Percentiles rank a stretch among this genome's conserved stretches.
phyloP scores from a whole-genome alignment of 805 yeast genomes.

The Hermanozyma aechmeae region DNA sequence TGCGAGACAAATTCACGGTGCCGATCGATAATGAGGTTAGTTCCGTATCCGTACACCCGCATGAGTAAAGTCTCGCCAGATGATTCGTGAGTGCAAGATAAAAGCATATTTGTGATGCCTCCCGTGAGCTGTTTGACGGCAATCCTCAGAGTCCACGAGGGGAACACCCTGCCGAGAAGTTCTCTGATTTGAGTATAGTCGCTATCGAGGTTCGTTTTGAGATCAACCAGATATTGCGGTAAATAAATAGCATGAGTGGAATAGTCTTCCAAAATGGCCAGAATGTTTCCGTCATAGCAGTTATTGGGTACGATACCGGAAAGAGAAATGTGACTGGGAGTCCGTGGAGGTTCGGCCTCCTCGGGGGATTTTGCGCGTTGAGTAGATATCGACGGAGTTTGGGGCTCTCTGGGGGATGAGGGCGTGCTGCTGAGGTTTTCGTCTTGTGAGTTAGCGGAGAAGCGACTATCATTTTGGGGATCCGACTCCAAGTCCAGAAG shows the following conservation, averaged over 20 bases:
- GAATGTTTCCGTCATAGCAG: neutral
- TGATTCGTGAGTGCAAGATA: conserved; percentile 31
- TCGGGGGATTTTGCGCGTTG: neutral
- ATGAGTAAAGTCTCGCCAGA: conserved; percentile 39
- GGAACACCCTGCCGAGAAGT: conserved; percentile 35
- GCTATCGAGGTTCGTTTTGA: conserved; percentile 24
- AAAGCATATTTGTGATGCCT: conserved; percentile 55
- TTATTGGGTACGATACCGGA: no score
- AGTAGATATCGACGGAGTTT: neutral
- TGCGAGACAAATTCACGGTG: conserved; percentile 69
- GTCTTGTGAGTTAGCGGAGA: no score
- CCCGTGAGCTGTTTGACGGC: conserved; percentile 42
- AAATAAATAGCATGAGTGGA: conserved; percentile 42
- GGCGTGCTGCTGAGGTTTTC: neutral
- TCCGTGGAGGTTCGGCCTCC: no score
- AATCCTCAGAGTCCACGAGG: conserved; percentile 31
- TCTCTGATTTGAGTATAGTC: conserved; percentile 27
- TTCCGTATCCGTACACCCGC: conserved; percentile 69
- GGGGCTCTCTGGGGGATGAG: neutral
- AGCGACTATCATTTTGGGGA: conserved; percentile 1
- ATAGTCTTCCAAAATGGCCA: conserved; percentile 15
- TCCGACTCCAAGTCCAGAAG: conserved; percentile 25
- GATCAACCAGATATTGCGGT: conserved; percentile 33
- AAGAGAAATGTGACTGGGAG: no score
- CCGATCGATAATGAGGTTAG: conserved; percentile 62